Percentiles rank a stretch among this genome's conserved stretches.
phyloP scores from a whole-genome alignment of 2,329 filamentous ascomycete species.

The Balansia obtecta region DNA sequence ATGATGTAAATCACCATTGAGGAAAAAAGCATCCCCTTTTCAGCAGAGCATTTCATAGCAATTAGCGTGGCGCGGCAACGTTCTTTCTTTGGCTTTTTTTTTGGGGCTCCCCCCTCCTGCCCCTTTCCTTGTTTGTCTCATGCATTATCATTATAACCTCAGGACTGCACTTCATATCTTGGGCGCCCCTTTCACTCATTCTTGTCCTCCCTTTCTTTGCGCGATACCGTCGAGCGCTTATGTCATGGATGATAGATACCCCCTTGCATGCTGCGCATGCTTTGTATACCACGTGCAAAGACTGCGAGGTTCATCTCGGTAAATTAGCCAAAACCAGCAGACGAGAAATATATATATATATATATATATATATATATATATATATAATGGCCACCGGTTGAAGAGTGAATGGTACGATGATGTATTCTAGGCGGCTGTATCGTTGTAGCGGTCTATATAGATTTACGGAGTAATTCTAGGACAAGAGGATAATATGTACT shows the following conservation, averaged over 20 bases:
- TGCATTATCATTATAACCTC: background rate
- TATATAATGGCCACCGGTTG: no score
- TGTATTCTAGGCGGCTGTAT: no score
- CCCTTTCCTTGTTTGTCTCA: background rate
- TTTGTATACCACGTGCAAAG: background rate
- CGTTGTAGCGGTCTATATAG: no score
- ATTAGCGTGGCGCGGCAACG: background rate
- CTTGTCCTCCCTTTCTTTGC: background rate
- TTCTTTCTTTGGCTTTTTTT: no score
- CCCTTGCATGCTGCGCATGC: background rate
- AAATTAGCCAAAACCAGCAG: background rate
- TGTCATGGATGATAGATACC: slow-evolving; percentile 2
- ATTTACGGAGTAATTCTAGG: no score
- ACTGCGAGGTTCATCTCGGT: background rate
- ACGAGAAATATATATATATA: no score
- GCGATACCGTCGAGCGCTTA: background rate
- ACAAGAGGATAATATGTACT: background rate
- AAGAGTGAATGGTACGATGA: no score
- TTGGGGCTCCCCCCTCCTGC: no score
- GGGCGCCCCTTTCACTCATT: background rate
- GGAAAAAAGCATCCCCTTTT: background rate
- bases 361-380: no score
- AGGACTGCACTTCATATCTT: background rate
- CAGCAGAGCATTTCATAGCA: background rate
- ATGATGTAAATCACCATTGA: background rate